Evolutionary conservation across 805 yeast genomes (phyloP).

Genomic region (Isabelozyma heimii): DNA sequence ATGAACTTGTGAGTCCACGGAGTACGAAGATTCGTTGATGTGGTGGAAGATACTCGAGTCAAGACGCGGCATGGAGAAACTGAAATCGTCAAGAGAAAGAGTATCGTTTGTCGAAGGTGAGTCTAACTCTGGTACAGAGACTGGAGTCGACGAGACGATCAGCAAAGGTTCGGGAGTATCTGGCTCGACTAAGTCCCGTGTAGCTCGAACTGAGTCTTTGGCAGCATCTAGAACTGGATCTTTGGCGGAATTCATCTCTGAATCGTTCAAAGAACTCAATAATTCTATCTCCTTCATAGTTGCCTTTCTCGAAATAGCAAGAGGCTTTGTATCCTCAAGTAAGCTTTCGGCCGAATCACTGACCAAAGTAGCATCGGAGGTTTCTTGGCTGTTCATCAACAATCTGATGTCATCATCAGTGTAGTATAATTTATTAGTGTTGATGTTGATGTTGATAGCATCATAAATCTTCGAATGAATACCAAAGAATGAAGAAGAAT

Average conservation of each 20-base stretch:
- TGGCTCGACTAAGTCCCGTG: not conserved
- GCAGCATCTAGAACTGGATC: too few species aligned
- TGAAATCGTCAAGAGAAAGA: not conserved
- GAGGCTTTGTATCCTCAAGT: constrained; percentile 9
- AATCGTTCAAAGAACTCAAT: too few species aligned
- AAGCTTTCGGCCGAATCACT: constrained; percentile 9
- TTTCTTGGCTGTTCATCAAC: constrained; percentile 10
- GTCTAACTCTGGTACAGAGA: not conserved
- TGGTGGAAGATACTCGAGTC: not conserved
- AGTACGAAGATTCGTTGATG: constrained; percentile 3
- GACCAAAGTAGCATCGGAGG: constrained; percentile 16
- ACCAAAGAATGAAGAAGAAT: constrained; percentile 54
- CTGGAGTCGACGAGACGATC: not conserved
- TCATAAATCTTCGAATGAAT: constrained; percentile 45
- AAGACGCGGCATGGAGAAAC: not conserved
- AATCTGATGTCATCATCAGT: constrained; percentile 25
- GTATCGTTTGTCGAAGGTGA: not conserved
- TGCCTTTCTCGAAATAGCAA: constrained; percentile 4
- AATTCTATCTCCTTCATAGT: not conserved
- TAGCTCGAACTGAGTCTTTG: too few species aligned
- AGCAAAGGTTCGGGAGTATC: not conserved
- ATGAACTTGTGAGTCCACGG: constrained; percentile 10
- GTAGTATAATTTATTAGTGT: constrained; percentile 24
- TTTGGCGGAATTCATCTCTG: too few species aligned
- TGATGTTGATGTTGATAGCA: constrained; percentile 20